Evolutionary conservation across 129 eudicot species (phyloP), one percentile per base, ranked within the genome.

Genomic region (Flaveria sonorensis): DNA sequence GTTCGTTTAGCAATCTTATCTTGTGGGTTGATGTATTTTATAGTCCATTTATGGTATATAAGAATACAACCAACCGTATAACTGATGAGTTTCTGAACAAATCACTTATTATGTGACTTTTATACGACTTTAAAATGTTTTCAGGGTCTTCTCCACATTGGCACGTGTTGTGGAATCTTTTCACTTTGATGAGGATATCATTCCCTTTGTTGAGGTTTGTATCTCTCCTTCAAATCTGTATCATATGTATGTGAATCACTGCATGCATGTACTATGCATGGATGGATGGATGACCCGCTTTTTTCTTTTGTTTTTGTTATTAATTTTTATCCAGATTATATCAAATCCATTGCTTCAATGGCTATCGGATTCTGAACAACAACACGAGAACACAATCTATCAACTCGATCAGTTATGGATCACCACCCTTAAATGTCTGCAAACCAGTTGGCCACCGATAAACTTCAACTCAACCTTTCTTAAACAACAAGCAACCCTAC

Each of bases 401-500:
- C 87, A 85, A 75, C 87, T 87, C 68, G 85, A 81, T 19, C 65
- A 52, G 11, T 46, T 92, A 80, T 89, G 93, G 96, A 73, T 73
- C 30, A 48, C 83, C 36, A 86, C 80, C 10, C 88, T 92, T 9
- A 86, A 83, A 67, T 30, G 65, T 75, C 70, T 89, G 78, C 88
- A 81, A 65, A 83, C 30, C 43, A 76, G 81, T 79, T 72, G 71
- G 78, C 97, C 92, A 48, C 69, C 89, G 32, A 74, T 85, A 61
- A 74, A 64, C 72, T 92, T 87, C 68, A 69, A 89, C 72, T 86
- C 97, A 21, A 71, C 88, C 20, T 88, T 87, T 77, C 93, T 92
- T 10, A 60, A 85, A 36, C 84, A 83, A 68, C 91, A 87, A 81
- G 86, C 87, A 76, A 79, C 86, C 71, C 73, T 89, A 67, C 90